Evolutionary conservation across 2,329 filamentous ascomycete species (phyloP).

Genomic region (Purpureocillium takamizusanense): DNA sequence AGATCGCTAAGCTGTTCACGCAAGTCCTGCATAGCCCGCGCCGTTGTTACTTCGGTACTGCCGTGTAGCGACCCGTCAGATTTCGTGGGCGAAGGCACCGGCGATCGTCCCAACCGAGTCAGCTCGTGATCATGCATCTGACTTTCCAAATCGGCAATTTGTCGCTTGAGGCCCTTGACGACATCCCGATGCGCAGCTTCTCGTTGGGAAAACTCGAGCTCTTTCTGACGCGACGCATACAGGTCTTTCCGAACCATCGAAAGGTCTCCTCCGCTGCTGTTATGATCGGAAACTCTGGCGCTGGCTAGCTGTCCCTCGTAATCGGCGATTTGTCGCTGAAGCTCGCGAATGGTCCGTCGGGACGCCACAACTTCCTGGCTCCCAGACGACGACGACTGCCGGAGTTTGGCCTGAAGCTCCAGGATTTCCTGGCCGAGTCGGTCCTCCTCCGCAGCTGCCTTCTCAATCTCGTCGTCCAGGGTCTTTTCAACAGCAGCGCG

Average conservation of each 20-base stretch:
- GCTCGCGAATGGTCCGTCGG: constrained; percentile 53
- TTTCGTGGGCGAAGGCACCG: constrained; percentile 36
- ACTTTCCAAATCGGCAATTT: constrained; percentile 58
- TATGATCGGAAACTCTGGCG: constrained; percentile 20
- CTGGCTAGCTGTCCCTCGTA: constrained; percentile 36
- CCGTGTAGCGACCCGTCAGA: constrained; percentile 49
- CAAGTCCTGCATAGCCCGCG: constrained; percentile 35
- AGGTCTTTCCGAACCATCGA: constrained; percentile 55
- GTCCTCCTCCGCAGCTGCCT: constrained; percentile 57
- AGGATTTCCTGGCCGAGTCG: constrained; percentile 47
- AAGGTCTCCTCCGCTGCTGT: constrained; percentile 42
- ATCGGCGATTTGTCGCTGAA: constrained; percentile 53
- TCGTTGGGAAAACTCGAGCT: constrained; percentile 55
- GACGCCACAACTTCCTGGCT: constrained; percentile 47
- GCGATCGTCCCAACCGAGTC: constrained; percentile 35
- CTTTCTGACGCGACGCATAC: constrained; percentile 54
- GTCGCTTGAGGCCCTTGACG: constrained; percentile 53
- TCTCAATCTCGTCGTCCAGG: constrained; percentile 57
- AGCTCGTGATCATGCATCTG: constrained; percentile 57
- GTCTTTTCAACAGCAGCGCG: constrained; percentile 52
- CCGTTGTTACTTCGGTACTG: constrained; percentile 39
- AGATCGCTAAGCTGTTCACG: constrained; percentile 45
- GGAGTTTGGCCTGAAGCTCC: constrained; percentile 37
- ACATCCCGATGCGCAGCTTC: constrained; percentile 54
- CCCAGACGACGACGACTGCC: constrained; percentile 36